phyloP scores from a whole-genome alignment of 805 yeast genomes.

The Candida montana region DNA sequence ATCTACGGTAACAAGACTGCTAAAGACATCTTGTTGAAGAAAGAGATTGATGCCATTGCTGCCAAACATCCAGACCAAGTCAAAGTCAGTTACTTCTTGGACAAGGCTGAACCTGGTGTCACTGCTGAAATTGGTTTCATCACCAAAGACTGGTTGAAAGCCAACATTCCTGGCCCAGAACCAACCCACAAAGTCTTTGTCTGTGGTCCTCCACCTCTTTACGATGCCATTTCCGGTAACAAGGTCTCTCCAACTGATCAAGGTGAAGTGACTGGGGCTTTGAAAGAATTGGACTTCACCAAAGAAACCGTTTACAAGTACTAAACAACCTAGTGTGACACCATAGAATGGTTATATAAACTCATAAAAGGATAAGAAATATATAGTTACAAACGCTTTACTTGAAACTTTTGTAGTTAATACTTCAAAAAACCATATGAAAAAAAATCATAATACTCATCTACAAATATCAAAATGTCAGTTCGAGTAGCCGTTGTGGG shows the following conservation, averaged over 20 bases:
- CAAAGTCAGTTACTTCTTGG: constrained; percentile 73
- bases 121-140: constrained; percentile 74
- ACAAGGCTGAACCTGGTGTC: constrained; percentile 40
- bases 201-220: constrained; percentile 94
- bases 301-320: constrained; percentile 88
- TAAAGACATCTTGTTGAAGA: constrained; percentile 75
- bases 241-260: constrained; percentile 86
- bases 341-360: too few species aligned
- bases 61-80: constrained; percentile 72
- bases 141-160: constrained; percentile 62
- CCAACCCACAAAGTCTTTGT: constrained; percentile 73
- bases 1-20: constrained; percentile 75
- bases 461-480: neutral
- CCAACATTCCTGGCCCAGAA: constrained; percentile 58
- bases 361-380: too few species aligned
- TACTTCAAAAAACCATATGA: neutral
- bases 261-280: constrained; percentile 87
- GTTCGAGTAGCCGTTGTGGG: constrained; percentile 70
- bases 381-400: too few species aligned
- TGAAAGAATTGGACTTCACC: constrained; percentile 82
- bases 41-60: constrained; percentile 68
- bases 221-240: constrained; percentile 80
- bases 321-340: constrained; percentile 29
- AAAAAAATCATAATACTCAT: neutral
- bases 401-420: too few species aligned